A percentile compares a stretch with the other conserved stretches of the same genome.
phyloP scores from a whole-genome alignment of 768 basidiomycete species.

The Pleurotus giganteus region DNA sequence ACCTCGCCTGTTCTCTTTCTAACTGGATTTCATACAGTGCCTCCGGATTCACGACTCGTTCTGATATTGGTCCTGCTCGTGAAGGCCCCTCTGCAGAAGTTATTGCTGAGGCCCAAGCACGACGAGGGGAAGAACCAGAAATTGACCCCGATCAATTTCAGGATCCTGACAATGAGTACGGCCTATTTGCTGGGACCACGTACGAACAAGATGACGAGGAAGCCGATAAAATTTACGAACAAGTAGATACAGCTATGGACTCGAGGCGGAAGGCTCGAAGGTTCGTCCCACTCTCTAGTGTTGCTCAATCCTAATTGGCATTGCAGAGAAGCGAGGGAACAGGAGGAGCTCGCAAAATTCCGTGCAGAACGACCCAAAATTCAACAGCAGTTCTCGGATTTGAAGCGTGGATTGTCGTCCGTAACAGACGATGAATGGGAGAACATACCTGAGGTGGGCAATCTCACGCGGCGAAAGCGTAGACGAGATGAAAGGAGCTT shows the following conservation, averaged over 20 bases:
- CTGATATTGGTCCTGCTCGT: slow-evolving; percentile 97
- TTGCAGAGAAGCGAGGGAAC: slow-evolving; percentile 76
- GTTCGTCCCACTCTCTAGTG: slow-evolving; percentile 36
- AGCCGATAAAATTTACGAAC: slow-evolving; percentile 92
- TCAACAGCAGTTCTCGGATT: slow-evolving; percentile 92
- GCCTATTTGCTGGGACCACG: slow-evolving; percentile 91
- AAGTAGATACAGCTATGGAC: slow-evolving; percentile 92
- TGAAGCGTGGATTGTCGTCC: slow-evolving; percentile 84
- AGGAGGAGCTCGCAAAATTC: slow-evolving; percentile 68
- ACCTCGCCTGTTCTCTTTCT: neutral
- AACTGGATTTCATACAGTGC: slow-evolving; percentile 51
- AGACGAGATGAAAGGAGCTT: slow-evolving; percentile 82
- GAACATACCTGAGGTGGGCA: slow-evolving; percentile 92
- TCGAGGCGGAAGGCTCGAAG: slow-evolving; percentile 74
- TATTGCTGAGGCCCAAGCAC: slow-evolving; percentile 87
- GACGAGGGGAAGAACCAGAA: slow-evolving; percentile 84
- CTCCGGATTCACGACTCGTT: slow-evolving; percentile 96
- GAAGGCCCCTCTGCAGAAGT: slow-evolving; percentile 93
- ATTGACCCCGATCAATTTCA: slow-evolving; percentile 90
- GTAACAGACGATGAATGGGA: slow-evolving; percentile 96
- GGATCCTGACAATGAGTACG: slow-evolving; percentile 97
- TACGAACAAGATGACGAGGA: slow-evolving; percentile 99
- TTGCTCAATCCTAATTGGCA: slow-evolving; percentile 22
- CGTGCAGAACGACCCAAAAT: slow-evolving; percentile 92
- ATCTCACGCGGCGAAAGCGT: slow-evolving; percentile 89